phyloP scores from a whole-genome alignment of 2,329 filamentous ascomycete genomes.

The Blastomyces parvus region DNA sequence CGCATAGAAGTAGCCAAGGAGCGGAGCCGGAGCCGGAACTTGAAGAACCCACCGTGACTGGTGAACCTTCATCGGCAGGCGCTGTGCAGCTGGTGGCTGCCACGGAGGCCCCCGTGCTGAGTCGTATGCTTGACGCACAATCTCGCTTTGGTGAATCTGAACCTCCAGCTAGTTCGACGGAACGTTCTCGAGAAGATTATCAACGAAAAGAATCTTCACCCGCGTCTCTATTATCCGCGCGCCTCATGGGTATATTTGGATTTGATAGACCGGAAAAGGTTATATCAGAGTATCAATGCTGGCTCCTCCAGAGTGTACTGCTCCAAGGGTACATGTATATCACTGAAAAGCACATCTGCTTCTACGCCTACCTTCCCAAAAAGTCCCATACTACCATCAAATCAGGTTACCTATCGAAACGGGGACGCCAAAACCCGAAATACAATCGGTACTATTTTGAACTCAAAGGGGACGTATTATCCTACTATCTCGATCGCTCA shows the following conservation, averaged over 20 bases:
- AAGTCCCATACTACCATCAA: slow-evolving; percentile 72
- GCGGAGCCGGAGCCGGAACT: slow-evolving; percentile 19
- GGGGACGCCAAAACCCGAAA: slow-evolving; percentile 75
- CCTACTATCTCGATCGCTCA: slow-evolving; percentile 75
- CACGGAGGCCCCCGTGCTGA: slow-evolving; percentile 61
- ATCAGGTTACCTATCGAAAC: slow-evolving; percentile 80
- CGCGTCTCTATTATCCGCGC: slow-evolving; percentile 54
- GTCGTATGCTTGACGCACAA: slow-evolving; percentile 64
- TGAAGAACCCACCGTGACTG: slow-evolving; percentile 13
- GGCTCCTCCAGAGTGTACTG: slow-evolving; percentile 81
- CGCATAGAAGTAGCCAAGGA: slow-evolving; percentile 14
- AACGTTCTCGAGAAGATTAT: slow-evolving; percentile 24
- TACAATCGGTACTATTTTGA: slow-evolving; percentile 91
- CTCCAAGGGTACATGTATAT: slow-evolving; percentile 95
- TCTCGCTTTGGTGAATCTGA: slow-evolving; percentile 44
- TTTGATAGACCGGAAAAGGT: slow-evolving; percentile 77
- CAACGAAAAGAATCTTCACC: slow-evolving; percentile 37
- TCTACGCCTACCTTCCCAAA: slow-evolving; percentile 94
- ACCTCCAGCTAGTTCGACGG: neutral
- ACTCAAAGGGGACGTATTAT: slow-evolving; percentile 81
- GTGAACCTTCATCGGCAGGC: slow-evolving; percentile 15
- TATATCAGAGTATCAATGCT: slow-evolving; percentile 85
- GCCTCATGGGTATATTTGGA: slow-evolving; percentile 74
- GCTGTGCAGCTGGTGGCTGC: slow-evolving; percentile 24
- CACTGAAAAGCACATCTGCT: slow-evolving; percentile 85